Evolutionary conservation across 73 alveolate species (phyloP), one percentile per base, ranked within the genome.

Genomic region (Effrenium voratum): DNA sequence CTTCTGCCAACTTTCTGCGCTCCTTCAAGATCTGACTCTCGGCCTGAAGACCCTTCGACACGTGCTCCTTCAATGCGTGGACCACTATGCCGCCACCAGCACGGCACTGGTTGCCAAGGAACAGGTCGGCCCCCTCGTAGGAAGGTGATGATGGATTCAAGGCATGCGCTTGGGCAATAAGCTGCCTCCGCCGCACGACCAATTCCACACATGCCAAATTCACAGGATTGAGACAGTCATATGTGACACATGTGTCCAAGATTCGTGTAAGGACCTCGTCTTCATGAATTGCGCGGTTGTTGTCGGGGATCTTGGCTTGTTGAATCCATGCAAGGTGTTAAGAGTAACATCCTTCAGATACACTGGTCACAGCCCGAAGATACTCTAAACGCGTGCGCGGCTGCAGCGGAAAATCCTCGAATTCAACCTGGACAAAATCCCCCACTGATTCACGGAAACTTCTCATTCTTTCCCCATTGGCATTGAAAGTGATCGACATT

Each of bases 161-260:
- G 28, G 46, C 38, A 45, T 82, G 93, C 3, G 93, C 93, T 36
- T 82, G 70, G 38, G 93, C 93, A 1, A 82, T 50, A 19, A 82
- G 38, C 55, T 82, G 93, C 28, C 68, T 47, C 22, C 93, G 2
- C 36, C 93, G 47, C 28, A 47, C 76, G 34, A 82, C 38, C 2
- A 82, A 49, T 36, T 82, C 93, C 44, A 82, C 22, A 52, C 93
- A 50, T 2, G 57, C 93, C 76, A 82, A 49, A 22, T 82, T 82
- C 19, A 52, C 70, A 2, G 50, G 55, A 1, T 55, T 32, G 45
- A 83, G 93, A 36, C 93, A 83, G 34, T 83, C 93, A 55, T 83
- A 83, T 0, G 59, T 1, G 40, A 55, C 32, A 10, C 72, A 30
- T 0, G 79, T 49, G 16, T 83, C 93, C 76, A 83, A 24, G n/a